Conservation (phyloP, 768 basidiomycete species). For the Porphyrellus cyaneotinctus region DNA sequence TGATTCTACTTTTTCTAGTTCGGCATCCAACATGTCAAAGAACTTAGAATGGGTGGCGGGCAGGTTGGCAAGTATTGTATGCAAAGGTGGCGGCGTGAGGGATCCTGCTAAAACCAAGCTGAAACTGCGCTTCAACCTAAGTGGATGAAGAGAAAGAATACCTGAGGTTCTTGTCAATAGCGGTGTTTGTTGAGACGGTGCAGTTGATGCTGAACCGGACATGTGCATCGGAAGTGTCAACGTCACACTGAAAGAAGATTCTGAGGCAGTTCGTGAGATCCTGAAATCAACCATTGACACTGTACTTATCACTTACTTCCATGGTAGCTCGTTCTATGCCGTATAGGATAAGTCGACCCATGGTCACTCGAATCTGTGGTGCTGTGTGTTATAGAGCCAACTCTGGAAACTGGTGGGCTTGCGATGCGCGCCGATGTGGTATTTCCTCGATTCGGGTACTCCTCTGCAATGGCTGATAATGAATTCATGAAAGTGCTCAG, state of each 20-base stretch:
- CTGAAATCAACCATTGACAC: background rate
- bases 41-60: constrained; percentile 63
- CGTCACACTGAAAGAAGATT: constrained; percentile 1
- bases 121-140: background rate
- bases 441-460: background rate
- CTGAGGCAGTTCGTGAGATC: constrained; percentile 3
- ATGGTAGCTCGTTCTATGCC: background rate
- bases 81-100: constrained; percentile 33
- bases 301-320: constrained; percentile 13
- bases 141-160: background rate
- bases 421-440: background rate
- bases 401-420: background rate
- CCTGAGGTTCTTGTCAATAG: constrained; percentile 7
- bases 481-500: background rate
- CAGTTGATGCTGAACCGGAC: background rate
- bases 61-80: constrained; percentile 50
- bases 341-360: background rate
- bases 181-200: background rate
- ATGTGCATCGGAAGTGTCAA: constrained; percentile 1
- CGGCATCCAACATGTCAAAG: constrained; percentile 69
- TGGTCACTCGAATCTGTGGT: background rate
- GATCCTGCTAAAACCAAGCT: constrained; percentile 3
- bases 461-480: constrained; percentile 1
- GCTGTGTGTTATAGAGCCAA: background rate
- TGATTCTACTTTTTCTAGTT: constrained; percentile 79